phyloP scores from a whole-genome alignment of 345 rosid genomes.

The Leavenworthia alabamica region DNA sequence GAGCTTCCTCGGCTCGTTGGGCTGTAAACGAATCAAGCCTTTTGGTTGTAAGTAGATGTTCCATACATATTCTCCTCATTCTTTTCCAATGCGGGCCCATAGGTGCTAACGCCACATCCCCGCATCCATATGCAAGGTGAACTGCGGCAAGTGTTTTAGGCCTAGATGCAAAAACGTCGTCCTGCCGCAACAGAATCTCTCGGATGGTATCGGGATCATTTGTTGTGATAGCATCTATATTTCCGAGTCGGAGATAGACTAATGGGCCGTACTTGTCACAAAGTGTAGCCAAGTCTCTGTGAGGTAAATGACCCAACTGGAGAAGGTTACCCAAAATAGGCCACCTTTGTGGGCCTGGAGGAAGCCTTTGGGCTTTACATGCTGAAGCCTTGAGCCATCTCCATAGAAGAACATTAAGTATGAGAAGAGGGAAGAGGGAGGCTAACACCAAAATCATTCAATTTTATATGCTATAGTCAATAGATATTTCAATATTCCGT shows the following conservation, averaged over 20 bases:
- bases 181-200: slow-evolving; percentile 64
- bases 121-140: slow-evolving; percentile 69
- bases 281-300: slow-evolving; percentile 56
- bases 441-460: slow-evolving; percentile 14
- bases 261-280: slow-evolving; percentile 68
- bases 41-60: slow-evolving; percentile 34
- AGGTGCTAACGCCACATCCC: slow-evolving; percentile 76
- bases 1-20: slow-evolving; percentile 27
- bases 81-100: slow-evolving; percentile 47
- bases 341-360: slow-evolving; percentile 81
- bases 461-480: background rate
- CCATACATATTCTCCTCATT: slow-evolving; percentile 40
- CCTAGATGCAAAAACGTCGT: slow-evolving; percentile 76
- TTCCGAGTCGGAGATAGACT: slow-evolving; percentile 74
- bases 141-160: slow-evolving; percentile 73
- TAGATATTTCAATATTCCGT: background rate
- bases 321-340: slow-evolving; percentile 82
- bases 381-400: slow-evolving; percentile 17
- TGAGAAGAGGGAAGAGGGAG: slow-evolving; percentile 5
- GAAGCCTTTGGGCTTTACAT: slow-evolving; percentile 36
- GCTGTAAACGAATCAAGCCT: slow-evolving; percentile 20
- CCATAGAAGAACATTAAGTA: slow-evolving; percentile 28
- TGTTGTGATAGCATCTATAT: slow-evolving; percentile 70
- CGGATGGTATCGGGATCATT: slow-evolving; percentile 63
- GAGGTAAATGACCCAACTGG: slow-evolving; percentile 67